Base-by-base conservation (phyloP, 1,284 basidiomycete genomes). In the Trametes polyzona region DNA sequence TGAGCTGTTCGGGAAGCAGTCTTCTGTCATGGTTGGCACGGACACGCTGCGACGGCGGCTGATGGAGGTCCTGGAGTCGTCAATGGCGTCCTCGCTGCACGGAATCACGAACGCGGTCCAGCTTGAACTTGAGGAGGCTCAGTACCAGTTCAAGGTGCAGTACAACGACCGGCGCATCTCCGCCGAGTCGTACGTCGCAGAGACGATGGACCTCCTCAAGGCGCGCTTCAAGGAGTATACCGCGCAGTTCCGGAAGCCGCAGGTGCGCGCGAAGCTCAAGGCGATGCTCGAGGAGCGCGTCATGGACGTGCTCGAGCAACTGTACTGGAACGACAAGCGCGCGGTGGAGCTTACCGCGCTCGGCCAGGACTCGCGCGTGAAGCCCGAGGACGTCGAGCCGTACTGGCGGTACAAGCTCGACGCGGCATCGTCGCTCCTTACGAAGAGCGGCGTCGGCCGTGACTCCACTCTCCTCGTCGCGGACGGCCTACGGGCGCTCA, bases 111-210 rank as follows among this genome's bases (percentile, higher is more conserved):
- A 98, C 70, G 93, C 94, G 1, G 96, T 99, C 4, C 95, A 97
- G 68, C 84, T 97, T 32, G 97, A 99, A 73, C 83, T 98, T 12
- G 96, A 99, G 73, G 96, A 98, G 69, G 90, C 96, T 1, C 88
- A 88, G 26, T 99, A 99, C 73, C 96, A 98, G 73, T 99, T 99
- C 85, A 99, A 99, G 75, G 96, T 99, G 0, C 95, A 98, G 73
- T 99, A 99, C 80, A 99, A 99, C 71, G 97, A 99, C 74, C 87
- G 95, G 19, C 84, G 92, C 24, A 93, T 98, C 65, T 92, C 93
- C 0, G 88, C 97, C 11, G 97, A 99, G 73, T 95, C 93, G 3
- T 99, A 99, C 70, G 94, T 98, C 47, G 96, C 96, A 16, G 97
- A 99, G 75, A 95, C 95, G 2, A 90, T 98, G 75, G 96, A 99